phyloP scores from a whole-genome alignment of 805 yeast species.

The Yueomyces sinensis region DNA sequence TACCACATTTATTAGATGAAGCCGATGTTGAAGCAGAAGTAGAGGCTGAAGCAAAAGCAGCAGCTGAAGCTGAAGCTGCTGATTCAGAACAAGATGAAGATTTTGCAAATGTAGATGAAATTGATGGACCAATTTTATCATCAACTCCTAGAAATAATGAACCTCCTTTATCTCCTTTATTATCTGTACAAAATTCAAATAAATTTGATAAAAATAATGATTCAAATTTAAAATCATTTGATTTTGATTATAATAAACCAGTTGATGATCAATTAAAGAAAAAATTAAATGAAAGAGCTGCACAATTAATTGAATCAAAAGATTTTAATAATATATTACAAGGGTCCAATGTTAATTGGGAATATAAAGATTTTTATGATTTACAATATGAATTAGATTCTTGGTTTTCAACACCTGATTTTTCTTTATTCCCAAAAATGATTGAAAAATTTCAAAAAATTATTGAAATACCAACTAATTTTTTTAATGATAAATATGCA shows the following conservation, averaged over 20 bases:
- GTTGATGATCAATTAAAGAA: constrained; percentile 25
- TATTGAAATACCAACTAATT: constrained; percentile 3
- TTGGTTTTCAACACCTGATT: constrained; percentile 31
- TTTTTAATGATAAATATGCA: constrained; percentile 12
- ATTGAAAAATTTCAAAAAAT: constrained; percentile 8
- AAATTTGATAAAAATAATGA: not conserved
- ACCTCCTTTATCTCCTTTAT: not conserved
- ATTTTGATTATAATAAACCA: constrained; percentile 21
- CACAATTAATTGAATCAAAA: constrained; percentile 12
- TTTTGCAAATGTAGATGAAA: constrained; percentile 25
- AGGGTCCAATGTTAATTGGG: constrained; percentile 31
- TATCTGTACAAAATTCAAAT: not conserved
- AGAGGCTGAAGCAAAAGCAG: constrained; percentile 4
- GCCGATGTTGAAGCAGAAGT: constrained; percentile 3
- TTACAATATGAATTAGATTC: constrained; percentile 31
- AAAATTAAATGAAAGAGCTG: constrained; percentile 25
- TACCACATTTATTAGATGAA: no score
- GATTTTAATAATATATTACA: constrained; percentile 1
- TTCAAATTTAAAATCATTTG: not conserved
- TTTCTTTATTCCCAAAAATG: constrained; percentile 6
- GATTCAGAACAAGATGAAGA: constrained; percentile 20
- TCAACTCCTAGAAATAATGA: not conserved
- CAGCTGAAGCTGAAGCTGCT: constrained; percentile 6
- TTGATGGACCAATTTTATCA: constrained; percentile 23
- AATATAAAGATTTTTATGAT: constrained; percentile 25